These are phyloP conservation scores for Verbena officinalis DNA, from an alignment of 257 asterid genomes.

Conservation along the genomic window DNA sequence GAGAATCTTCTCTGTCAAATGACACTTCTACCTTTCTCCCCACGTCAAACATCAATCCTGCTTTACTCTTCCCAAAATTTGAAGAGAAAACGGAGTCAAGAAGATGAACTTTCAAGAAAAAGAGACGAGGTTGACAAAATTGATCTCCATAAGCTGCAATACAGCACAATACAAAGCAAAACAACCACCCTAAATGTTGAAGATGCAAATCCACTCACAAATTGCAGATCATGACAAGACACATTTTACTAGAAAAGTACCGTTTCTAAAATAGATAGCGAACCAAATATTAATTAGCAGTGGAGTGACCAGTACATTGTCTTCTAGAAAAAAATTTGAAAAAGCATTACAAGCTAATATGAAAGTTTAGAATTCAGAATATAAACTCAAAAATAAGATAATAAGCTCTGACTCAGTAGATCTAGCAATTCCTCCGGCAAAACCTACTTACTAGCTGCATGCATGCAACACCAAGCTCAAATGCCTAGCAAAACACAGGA, in stretches of 20 bases:
- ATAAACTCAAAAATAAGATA: not conserved
- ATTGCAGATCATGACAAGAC: not conserved
- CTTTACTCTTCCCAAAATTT: slow-evolving; percentile 49
- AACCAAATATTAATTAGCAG: no score
- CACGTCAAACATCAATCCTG: slow-evolving; percentile 59
- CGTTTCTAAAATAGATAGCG: not conserved
- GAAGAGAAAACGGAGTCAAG: slow-evolving; percentile 28
- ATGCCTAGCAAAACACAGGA: not conserved
- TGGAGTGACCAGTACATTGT: not conserved
- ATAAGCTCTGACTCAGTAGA: not conserved
- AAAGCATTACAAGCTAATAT: no score
- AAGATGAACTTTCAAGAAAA: not conserved
- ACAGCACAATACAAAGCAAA: not conserved
- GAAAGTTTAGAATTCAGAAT: no score
- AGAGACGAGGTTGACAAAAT: no score
- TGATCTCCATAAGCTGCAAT: not conserved
- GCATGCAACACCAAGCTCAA: slow-evolving; percentile 1
- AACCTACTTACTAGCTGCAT: slow-evolving; percentile 1
- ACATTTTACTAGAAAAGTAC: not conserved
- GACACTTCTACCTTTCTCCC: slow-evolving; percentile 75
- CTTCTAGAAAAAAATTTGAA: not conserved
- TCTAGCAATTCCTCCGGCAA: not conserved
- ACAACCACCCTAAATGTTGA: not conserved
- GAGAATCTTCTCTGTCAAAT: slow-evolving; percentile 44
- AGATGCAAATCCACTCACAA: slow-evolving; percentile 5